These are phyloP conservation scores for Aspergillus quadrilineatus DNA, from an alignment of 2,329 filamentous ascomycete species.

Conservation along the genomic window DNA sequence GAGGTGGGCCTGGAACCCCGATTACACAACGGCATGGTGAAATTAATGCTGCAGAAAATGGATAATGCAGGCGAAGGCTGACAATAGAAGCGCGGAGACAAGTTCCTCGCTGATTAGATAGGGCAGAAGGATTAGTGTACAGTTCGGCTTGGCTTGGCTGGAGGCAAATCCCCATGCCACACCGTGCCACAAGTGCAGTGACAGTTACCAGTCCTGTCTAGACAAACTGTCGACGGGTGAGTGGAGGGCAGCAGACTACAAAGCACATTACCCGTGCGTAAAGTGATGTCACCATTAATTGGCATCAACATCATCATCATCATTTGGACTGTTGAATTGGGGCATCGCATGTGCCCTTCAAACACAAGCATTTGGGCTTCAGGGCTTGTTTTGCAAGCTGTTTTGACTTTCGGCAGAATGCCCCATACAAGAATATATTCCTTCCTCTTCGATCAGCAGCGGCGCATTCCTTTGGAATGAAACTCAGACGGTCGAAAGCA, in stretches of 20 bases:
- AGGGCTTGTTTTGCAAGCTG: too few relatives aligned
- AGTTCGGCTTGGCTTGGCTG: conserved; percentile 5
- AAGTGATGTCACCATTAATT: not conserved
- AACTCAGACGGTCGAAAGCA: too few relatives aligned
- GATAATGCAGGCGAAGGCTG: not conserved
- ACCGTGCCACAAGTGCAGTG: not conserved
- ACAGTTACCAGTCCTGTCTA: not conserved
- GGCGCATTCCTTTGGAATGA: too few relatives aligned
- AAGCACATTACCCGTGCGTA: too few relatives aligned
- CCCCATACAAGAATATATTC: too few relatives aligned
- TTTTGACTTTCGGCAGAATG: too few relatives aligned
- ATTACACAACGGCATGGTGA: not conserved
- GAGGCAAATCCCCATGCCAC: conserved; percentile 1
- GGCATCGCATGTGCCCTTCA: too few relatives aligned
- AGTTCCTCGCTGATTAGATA: conserved; percentile 10
- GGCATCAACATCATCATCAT: not conserved
- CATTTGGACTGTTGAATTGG: not conserved
- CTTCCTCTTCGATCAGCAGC: too few relatives aligned
- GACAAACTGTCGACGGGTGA: not conserved
- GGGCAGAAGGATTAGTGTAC: not conserved
- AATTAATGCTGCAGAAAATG: not conserved
- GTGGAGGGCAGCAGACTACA: not conserved
- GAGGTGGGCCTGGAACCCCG: not conserved
- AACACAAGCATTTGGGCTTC: too few relatives aligned
- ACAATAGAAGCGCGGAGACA: not conserved